These are phyloP conservation scores for Trichomonas tenax DNA, from an alignment of 208 protist species.

Conservation along the genomic window DNA sequence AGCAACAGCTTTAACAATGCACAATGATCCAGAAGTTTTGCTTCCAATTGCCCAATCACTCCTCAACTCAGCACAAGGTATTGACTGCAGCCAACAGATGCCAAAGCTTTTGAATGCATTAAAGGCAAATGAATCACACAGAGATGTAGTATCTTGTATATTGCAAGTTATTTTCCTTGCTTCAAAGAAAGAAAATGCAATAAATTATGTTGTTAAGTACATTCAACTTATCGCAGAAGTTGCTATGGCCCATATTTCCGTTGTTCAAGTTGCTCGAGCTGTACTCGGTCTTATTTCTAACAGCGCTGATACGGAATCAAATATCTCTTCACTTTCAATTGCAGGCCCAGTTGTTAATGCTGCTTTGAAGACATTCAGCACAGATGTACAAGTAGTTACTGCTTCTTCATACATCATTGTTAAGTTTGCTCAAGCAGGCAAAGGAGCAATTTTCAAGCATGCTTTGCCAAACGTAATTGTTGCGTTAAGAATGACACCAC, in stretches of 20 bases:
- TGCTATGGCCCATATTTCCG: not conserved
- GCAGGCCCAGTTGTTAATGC: not conserved
- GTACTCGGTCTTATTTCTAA: not conserved
- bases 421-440: not conserved
- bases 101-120: not conserved
- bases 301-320: not conserved
- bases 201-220: not conserved
- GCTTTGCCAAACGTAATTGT: not conserved
- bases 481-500: not conserved
- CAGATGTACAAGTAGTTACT: not conserved
- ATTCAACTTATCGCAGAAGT: not conserved
- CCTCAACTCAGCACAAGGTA: not conserved
- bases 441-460: not conserved
- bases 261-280: not conserved
- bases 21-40: not conserved
- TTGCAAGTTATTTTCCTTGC: not conserved
- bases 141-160: not conserved
- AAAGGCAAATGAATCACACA: not conserved
- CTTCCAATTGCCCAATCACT: not conserved
- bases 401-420: not conserved
- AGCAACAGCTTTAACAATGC: not conserved
- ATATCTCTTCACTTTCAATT: not conserved
- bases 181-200: not conserved
- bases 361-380: not conserved
- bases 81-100: not conserved